Evolutionary conservation across 1,284 basidiomycete genomes (phyloP).

Genomic region (Austropuccinia psidii): DNA sequence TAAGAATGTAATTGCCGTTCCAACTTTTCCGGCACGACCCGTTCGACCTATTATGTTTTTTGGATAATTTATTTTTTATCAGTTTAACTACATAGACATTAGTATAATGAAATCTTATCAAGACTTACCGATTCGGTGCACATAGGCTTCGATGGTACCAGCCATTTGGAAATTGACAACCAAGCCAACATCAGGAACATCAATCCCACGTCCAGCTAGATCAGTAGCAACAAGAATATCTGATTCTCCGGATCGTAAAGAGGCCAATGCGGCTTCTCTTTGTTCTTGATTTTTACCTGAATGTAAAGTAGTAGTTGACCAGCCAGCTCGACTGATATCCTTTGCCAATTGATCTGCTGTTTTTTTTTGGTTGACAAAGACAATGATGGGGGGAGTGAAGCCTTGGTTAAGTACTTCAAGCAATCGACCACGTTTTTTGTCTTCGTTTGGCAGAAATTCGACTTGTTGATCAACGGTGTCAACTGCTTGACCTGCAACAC

Average conservation of each 20-base stretch:
- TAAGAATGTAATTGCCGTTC: slow-evolving; percentile 87
- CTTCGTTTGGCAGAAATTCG: slow-evolving; percentile 84
- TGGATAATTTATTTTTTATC: background rate
- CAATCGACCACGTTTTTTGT: slow-evolving; percentile 81
- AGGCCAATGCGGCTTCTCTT: slow-evolving; percentile 80
- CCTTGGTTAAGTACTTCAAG: slow-evolving; percentile 75
- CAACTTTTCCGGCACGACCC: slow-evolving; percentile 90
- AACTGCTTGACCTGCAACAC: slow-evolving; percentile 92
- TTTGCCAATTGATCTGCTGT: slow-evolving; percentile 93
- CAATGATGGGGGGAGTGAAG: slow-evolving; percentile 85
- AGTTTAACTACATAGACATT: background rate
- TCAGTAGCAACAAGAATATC: slow-evolving; percentile 92
- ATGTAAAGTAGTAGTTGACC: slow-evolving; percentile 80
- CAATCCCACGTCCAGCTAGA: slow-evolving; percentile 94
- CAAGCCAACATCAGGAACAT: slow-evolving; percentile 88
- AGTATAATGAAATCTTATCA: background rate
- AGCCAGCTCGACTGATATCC: slow-evolving; percentile 77
- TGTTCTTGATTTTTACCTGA: slow-evolving; percentile 97
- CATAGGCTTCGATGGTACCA: slow-evolving; percentile 87
- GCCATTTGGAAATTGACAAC: slow-evolving; percentile 99
- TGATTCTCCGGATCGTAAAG: slow-evolving; percentile 72
- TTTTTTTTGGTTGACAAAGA: slow-evolving; percentile 99
- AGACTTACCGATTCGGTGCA: slow-evolving; percentile 78
- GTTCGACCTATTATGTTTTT: slow-evolving; percentile 56
- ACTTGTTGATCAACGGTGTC: slow-evolving; percentile 95